Base-by-base conservation (phyloP, 2,329 filamentous ascomycete genomes). In the Trematosphaeria pertusa region DNA sequence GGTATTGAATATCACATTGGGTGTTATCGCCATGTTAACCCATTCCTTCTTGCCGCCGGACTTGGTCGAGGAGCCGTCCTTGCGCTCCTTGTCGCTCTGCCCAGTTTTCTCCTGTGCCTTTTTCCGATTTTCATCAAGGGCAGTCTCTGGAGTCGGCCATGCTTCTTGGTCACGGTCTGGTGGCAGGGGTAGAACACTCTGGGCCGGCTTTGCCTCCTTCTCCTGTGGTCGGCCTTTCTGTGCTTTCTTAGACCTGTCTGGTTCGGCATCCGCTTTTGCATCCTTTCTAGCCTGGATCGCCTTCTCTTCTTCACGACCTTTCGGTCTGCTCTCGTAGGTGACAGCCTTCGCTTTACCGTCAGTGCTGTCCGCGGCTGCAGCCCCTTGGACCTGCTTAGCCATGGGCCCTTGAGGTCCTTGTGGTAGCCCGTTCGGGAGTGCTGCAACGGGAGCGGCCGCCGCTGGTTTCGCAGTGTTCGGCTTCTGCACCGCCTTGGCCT, bases 141-240 rank as follows among this genome's bases (percentile, higher is more conserved):
- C 87, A 38, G 81, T 86, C 59, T 96, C 90, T 0, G 91, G 91
- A 2, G 93, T 97, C 12, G 94, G 94, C 94, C 94, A 99, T 15
- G 86, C 86, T 42, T 84, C 78, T 38, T 89, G 81, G 70, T 97
- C 92, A 48, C 83, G 85, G 36, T 90, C 87, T 2, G 89, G 81
- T 19, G 89, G 89, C 24, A 83, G 77, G 32, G 75, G 67, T 35
- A 71, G 63, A 11, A 66, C 67, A n/a, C 49, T 52, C 10, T 59
- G 31, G 5, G 47, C 19, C 17, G 49, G 33, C 40, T 61, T 70
- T 18, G 37, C 28, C 6, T 71, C 64, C 46, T 65, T 71, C 31
- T 72, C 69, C 3, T 50, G 47, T 10, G 56, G 44, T 38, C 54
- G 61, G 46, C 56, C 55, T 48, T 64, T 69, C n/a, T 39, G 19